Evolutionary conservation across 2,329 filamentous ascomycete genomes (phyloP).

Genomic region (Ceratocystis lukuohia): DNA sequence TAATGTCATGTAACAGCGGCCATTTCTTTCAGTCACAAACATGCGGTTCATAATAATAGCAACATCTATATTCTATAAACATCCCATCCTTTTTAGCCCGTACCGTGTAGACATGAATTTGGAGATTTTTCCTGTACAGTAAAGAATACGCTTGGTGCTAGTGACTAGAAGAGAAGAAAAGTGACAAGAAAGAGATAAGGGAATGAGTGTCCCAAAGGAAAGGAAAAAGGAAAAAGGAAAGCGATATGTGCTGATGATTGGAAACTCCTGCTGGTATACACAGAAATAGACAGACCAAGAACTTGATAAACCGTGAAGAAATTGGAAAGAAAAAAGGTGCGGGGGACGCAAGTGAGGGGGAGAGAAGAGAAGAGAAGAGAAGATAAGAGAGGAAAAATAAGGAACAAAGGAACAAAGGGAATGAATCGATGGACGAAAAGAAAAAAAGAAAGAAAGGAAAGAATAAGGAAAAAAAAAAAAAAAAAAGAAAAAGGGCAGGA

Average conservation of each 20-base stretch:
- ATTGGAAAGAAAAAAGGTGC: neutral
- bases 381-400: neutral
- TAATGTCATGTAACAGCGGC: neutral
- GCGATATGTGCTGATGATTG: neutral
- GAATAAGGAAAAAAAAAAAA: neutral
- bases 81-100: conserved; percentile 2
- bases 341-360: neutral
- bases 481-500: neutral
- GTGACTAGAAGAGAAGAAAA: conserved; percentile 9
- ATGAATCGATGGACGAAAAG: neutral
- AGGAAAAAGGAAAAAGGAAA: neutral
- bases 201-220: neutral
- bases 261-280: conserved; percentile 4
- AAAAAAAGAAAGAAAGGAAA: neutral
- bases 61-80: conserved; percentile 4
- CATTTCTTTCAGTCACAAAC: neutral
- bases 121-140: conserved; percentile 3
- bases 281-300: conserved; percentile 7
- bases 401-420: conserved; percentile 3
- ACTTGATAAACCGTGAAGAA: neutral
- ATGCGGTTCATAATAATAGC: neutral
- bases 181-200: neutral
- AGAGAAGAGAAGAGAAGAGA: neutral
- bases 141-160: neutral
- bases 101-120: conserved; percentile 1